Evolutionary conservation across 202 grass and related monocot species (phyloP).

Genomic region (Zoysia matrella): DNA sequence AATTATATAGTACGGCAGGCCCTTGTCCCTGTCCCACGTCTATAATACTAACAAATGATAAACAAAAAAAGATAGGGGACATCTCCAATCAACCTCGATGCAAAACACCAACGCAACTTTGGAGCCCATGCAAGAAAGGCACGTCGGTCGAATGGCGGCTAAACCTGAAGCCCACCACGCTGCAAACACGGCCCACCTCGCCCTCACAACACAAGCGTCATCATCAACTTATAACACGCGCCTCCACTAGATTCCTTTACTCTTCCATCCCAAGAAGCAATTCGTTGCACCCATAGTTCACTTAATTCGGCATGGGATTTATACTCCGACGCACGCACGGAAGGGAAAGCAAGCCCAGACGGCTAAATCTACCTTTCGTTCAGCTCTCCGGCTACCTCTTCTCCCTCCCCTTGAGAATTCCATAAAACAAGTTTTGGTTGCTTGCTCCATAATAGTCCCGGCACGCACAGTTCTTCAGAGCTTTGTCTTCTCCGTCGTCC

Average conservation of each 20-base stretch:
- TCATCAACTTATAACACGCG: neutral
- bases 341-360: conserved; percentile 26
- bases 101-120: neutral
- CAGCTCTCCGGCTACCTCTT: conserved; percentile 20
- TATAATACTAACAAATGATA: too few species aligned
- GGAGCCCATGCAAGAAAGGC: conserved; percentile 27
- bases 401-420: neutral
- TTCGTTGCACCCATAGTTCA: conserved; percentile 20
- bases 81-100: neutral
- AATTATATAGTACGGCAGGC: too few species aligned
- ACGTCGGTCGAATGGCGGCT: conserved; percentile 1
- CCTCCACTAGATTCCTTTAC: conserved; percentile 14
- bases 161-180: neutral
- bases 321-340: conserved; percentile 36
- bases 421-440: conserved; percentile 5
- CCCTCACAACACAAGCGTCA: neutral
- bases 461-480: conserved; percentile 4
- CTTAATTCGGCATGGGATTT: conserved; percentile 30
- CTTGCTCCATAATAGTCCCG: conserved; percentile 34
- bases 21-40: too few species aligned
- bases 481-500: neutral
- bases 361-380: conserved; percentile 42
- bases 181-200: neutral
- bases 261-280: conserved; percentile 19
- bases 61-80: too few species aligned